A percentile compares a stretch with the other conserved stretches of the same genome.
Evolutionary conservation across 176 grass and related monocot species (phyloP).

Genomic region (Ananas comosus): DNA sequence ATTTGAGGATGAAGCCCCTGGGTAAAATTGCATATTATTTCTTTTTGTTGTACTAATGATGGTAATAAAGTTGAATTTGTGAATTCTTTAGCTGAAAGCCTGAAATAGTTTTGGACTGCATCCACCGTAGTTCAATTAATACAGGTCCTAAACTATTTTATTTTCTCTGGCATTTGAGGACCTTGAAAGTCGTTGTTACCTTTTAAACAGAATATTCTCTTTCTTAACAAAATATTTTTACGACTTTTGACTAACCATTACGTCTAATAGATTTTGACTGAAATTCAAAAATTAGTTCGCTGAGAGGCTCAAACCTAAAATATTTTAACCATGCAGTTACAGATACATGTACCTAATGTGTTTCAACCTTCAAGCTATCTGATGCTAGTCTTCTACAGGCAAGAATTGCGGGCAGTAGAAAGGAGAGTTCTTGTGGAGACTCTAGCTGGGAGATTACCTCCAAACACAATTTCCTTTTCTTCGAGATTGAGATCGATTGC

Average conservation of each 20-base stretch:
- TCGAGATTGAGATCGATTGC: slow-evolving; percentile 54
- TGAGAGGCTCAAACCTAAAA: too few relatives aligned
- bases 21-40: slow-evolving; percentile 26
- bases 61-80: background rate
- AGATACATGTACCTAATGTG: too few relatives aligned
- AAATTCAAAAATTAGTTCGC: background rate
- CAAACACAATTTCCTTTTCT: slow-evolving; percentile 54
- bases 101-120: too few relatives aligned
- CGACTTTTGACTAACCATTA: too few relatives aligned
- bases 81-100: too few relatives aligned
- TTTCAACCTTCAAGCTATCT: background rate
- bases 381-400: slow-evolving; percentile 23
- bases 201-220: too few relatives aligned
- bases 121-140: too few relatives aligned
- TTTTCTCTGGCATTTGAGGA: too few relatives aligned
- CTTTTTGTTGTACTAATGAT: background rate
- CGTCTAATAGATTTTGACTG: background rate
- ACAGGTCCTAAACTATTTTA: too few relatives aligned
- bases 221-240: too few relatives aligned
- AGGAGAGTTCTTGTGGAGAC: slow-evolving; percentile 64
- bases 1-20: slow-evolving; percentile 76
- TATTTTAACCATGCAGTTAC: too few relatives aligned
- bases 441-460: slow-evolving; percentile 55
- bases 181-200: too few relatives aligned
- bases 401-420: slow-evolving; percentile 81